Base-by-base conservation (phyloP, 1,284 basidiomycete genomes). In the Kalmanozyma brasiliensis region DNA sequence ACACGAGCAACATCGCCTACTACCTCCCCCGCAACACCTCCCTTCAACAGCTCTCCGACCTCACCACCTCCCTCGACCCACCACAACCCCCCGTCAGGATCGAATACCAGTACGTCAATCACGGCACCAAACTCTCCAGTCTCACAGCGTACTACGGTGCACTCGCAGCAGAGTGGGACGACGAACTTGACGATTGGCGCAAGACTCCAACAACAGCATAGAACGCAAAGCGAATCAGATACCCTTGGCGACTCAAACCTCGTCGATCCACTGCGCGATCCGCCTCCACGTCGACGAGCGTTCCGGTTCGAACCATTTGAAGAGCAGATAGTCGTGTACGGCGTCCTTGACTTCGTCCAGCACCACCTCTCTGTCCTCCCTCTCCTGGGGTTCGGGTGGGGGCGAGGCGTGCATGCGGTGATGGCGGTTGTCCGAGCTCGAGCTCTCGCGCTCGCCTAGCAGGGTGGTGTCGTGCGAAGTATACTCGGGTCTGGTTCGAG, bases 11-110 rank as follows among this genome's bases (percentile, higher is more conserved):
- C 42, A 67, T 78, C 52, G 94, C 93, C 2, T 93, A 91, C 79
- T 99, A 89, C 78, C 86, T 98, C 3, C 96, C 96, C 1, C 86
- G 92, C 19, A 98, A 97, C 81, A 86, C 89, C 0, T 85, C 86
- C 51, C 80, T 98, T 5, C 82, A 87, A 2, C 91, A 98, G 76
- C 85, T 98, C 30, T 87, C 89, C 0, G 81, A 79, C 0, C 83
- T 96, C 20, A 81, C 83, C 32, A 22, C 40, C 23, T 17, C 29
- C 8, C 29, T 41, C 24, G 23, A 32, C 0, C 6, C 43, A 22
- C 16, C 24, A 34, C 22, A 7, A 20, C 16, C 26, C 17, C 23
- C 42, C 20, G 85, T 93, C 2, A 92, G 93, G 76, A 86, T 94
- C 10, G 92, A 94, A 78, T 92, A 94, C 79, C 90, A 91, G 78